These are phyloP conservation scores for Paraphoma sp. DNA, from an alignment of 2,329 filamentous ascomycete genomes.

Conservation along the genomic window DNA sequence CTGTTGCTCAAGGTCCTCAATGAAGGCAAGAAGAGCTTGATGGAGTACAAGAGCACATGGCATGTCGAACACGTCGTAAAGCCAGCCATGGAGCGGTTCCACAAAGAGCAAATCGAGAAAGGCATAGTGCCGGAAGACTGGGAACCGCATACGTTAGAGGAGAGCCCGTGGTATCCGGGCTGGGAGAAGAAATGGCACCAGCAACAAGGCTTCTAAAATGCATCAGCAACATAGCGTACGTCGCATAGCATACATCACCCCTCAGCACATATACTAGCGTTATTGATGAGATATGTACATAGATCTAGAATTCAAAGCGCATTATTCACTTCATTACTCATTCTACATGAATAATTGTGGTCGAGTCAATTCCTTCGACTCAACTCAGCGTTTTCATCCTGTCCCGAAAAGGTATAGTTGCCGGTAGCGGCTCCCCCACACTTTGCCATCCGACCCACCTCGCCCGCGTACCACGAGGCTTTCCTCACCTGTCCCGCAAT, in stretches of 20 bases:
- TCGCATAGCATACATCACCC: not conserved
- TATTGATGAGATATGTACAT: not conserved
- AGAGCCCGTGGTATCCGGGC: constrained; percentile 76
- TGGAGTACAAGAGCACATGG: constrained; percentile 84
- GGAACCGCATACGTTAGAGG: constrained; percentile 72
- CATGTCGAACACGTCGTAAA: constrained; percentile 77
- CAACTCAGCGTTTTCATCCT: not conserved
- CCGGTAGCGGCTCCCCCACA: constrained; percentile 11
- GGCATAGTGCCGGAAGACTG: constrained; percentile 68
- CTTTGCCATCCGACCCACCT: not conserved
- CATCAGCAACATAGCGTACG: not conserved
- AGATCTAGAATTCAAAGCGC: too few species aligned
- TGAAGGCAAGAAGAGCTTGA: constrained; percentile 72
- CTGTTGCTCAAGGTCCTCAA: constrained; percentile 72
- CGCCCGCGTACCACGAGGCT: not conserved
- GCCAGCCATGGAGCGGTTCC: constrained; percentile 69
- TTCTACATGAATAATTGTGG: not conserved
- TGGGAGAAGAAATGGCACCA: constrained; percentile 79
- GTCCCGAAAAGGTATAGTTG: not conserved
- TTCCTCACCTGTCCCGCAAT: too few species aligned
- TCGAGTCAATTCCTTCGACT: constrained; percentile 1
- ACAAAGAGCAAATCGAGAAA: constrained; percentile 68
- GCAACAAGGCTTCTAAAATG: constrained; percentile 64
- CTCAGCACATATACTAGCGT: not conserved
- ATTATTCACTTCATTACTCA: too few species aligned